phyloP scores from a whole-genome alignment of 768 basidiomycete genomes.

The Mycena latifolia region DNA sequence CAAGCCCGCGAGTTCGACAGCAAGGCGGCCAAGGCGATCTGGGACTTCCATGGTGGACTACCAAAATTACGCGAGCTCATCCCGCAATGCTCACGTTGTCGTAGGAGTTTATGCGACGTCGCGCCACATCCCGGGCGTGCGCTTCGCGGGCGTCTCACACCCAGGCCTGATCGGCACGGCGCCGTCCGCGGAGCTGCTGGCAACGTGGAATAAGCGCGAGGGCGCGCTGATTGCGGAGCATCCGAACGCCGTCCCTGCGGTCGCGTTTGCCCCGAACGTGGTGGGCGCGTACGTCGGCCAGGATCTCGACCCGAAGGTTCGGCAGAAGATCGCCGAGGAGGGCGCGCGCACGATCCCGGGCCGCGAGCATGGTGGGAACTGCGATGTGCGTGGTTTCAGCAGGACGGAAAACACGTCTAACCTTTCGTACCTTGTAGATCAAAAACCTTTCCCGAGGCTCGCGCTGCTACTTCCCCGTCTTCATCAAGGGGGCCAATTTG shows the following conservation, averaged over 20 bases:
- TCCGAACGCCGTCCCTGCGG: conserved; percentile 66
- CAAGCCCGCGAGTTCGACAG: conserved; percentile 76
- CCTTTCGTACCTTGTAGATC: conserved; percentile 57
- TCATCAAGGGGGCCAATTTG: conserved; percentile 79
- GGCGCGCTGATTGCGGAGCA: conserved; percentile 69
- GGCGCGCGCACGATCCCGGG: conserved; percentile 83
- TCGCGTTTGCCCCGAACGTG: conserved; percentile 73
- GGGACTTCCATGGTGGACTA: conserved; percentile 77
- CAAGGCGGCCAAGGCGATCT: conserved; percentile 82
- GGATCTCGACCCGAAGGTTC: conserved; percentile 60
- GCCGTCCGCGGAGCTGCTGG: conserved; percentile 78
- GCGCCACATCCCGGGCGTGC: conserved; percentile 83
- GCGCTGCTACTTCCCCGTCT: conserved; percentile 83
- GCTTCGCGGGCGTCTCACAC: conserved; percentile 83
- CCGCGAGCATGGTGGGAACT: conserved; percentile 85
- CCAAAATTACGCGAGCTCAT: not conserved
- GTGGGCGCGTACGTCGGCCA: conserved; percentile 79
- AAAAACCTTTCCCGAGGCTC: conserved; percentile 84
- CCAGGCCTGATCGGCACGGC: conserved; percentile 85
- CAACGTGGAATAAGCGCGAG: conserved; percentile 83
- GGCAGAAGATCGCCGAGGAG: conserved; percentile 68
- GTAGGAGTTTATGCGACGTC: conserved; percentile 78
- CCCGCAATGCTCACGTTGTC: not conserved
- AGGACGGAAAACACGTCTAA: not conserved
- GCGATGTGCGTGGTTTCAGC: conserved; percentile 62